Conservation (phyloP, 139 green algal species). For the Chlamydomonas eustigma region DNA sequence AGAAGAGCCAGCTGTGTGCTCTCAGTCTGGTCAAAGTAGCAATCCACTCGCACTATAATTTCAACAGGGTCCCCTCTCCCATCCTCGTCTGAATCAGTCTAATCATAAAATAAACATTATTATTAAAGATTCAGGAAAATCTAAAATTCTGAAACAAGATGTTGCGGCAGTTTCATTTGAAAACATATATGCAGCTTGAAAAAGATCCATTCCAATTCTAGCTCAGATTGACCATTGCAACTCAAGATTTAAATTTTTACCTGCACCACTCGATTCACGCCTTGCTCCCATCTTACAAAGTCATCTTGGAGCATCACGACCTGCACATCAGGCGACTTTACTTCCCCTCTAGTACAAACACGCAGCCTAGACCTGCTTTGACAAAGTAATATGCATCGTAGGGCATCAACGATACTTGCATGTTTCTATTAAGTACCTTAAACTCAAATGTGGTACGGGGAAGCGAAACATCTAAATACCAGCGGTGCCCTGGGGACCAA, state of each 20-base stretch:
- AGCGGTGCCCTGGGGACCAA: no score
- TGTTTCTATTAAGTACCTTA: no score
- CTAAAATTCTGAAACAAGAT: not conserved
- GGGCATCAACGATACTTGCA: no score
- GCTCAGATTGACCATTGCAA: not conserved
- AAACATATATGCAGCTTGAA: not conserved
- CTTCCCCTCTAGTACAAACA: no score
- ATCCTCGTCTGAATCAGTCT: not conserved
- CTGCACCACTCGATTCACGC: not conserved
- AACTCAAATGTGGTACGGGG: no score
- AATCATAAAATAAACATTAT: not conserved
- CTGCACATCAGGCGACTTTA: no score
- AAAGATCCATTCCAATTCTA: not conserved
- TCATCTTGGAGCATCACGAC: not conserved
- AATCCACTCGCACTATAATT: not conserved
- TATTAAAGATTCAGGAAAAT: not conserved
- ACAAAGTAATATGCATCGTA: no score
- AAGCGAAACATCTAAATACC: no score
- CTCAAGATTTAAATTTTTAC: not conserved
- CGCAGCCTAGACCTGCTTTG: no score
- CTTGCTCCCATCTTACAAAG: not conserved
- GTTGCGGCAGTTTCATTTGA: not conserved
- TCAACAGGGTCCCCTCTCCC: not conserved
- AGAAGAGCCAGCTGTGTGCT: not conserved
- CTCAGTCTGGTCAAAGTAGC: not conserved